Evolutionary conservation across 2,329 filamentous ascomycete species (phyloP).

Genomic region (Orbilia quercus): DNA sequence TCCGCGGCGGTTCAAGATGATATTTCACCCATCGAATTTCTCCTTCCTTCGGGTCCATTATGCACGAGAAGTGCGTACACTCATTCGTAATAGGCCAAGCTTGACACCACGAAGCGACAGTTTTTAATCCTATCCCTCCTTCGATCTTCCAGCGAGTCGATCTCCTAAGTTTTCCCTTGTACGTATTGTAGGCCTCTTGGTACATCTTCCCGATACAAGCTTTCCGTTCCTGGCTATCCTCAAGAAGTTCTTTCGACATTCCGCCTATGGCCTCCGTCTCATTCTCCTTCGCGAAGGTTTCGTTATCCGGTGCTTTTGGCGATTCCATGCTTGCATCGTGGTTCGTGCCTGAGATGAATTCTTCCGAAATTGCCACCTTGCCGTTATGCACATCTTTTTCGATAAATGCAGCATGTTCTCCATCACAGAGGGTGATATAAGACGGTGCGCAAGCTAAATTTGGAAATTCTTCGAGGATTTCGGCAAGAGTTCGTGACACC

Average conservation of each 20-base stretch:
- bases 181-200: constrained; percentile 33
- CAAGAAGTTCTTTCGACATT: constrained; percentile 33
- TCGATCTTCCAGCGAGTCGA: constrained; percentile 56
- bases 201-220: constrained; percentile 57
- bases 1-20: constrained; percentile 23
- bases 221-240: constrained; percentile 58
- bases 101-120: constrained; percentile 66
- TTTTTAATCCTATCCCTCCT: constrained; percentile 60
- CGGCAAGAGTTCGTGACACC: constrained; percentile 40
- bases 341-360: constrained; percentile 71
- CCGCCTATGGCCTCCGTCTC: neutral
- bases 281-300: constrained; percentile 10
- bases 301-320: constrained; percentile 47
- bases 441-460: constrained; percentile 67
- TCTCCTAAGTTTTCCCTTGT: neutral
- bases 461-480: constrained; percentile 61
- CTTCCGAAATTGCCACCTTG: constrained; percentile 64
- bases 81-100: constrained; percentile 70
- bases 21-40: constrained; percentile 65
- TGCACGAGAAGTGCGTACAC: constrained; percentile 69
- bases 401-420: constrained; percentile 65
- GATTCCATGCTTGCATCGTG: constrained; percentile 64
- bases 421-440: constrained; percentile 70
- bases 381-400: constrained; percentile 70
- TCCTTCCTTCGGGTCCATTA: constrained; percentile 70